These are phyloP conservation scores for Kodamaea jinghongensis DNA, from an alignment of 805 yeast species.

Conservation along the genomic window DNA sequence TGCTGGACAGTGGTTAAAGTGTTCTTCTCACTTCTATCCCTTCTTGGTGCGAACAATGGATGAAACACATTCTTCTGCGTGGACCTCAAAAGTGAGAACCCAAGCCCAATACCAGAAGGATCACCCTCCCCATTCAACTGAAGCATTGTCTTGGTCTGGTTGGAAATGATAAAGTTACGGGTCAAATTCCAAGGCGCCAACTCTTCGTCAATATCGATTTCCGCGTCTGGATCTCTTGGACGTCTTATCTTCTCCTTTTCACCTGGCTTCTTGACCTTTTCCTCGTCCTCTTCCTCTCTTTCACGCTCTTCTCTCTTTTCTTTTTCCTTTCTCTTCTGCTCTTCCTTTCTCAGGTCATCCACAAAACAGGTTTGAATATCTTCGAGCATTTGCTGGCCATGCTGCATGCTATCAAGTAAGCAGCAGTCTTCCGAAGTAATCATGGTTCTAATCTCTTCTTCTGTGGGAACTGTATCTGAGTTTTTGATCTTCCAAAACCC, in stretches of 20 bases:
- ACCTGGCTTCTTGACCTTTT: conserved; percentile 16
- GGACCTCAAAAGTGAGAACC: conserved; percentile 81
- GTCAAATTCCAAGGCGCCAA: conserved; percentile 94
- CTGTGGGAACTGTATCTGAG: conserved; percentile 60
- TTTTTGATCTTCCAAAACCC: conserved; percentile 88
- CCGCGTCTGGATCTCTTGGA: conserved; percentile 31
- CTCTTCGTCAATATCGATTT: conserved; percentile 74
- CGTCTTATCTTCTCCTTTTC: conserved; percentile 25
- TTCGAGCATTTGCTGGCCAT: conserved; percentile 84
- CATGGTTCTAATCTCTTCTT: conserved; percentile 75
- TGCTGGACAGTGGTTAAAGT: conserved; percentile 49
- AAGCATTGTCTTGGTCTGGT: conserved; percentile 95
- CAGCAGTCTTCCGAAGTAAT: conserved; percentile 90
- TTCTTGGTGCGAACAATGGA: conserved; percentile 35
- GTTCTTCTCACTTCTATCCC: conserved; percentile 37
- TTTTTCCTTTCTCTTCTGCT: conserved; percentile 26
- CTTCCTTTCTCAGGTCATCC: conserved; percentile 32
- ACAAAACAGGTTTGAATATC: conserved; percentile 63
- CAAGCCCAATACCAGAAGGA: conserved; percentile 88
- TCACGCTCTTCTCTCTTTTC: conserved; percentile 23
- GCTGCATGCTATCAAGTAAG: conserved; percentile 86
- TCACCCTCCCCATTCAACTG: conserved; percentile 95
- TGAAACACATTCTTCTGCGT: conserved; percentile 93
- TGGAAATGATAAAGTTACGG: conserved; percentile 85
- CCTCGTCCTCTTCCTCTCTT: conserved; percentile 16